Base-by-base conservation (phyloP, 129 eudicot genomes). In the Heracleum sosnowskyi region DNA sequence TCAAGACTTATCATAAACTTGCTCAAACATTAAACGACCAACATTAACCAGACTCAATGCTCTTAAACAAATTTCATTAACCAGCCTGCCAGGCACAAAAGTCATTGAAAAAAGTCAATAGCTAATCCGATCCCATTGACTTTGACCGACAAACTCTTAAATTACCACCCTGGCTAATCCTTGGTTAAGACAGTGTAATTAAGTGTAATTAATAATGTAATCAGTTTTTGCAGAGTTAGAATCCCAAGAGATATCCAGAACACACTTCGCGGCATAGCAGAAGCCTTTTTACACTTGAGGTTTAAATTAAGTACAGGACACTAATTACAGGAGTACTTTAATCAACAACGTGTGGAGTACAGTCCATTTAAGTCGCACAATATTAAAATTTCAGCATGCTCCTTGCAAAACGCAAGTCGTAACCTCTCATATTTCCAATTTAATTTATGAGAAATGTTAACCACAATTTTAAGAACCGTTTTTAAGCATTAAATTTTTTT, bases 131-230 rank as follows among this genome's bases (percentile, higher is more conserved):
- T 36, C 41, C 24, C 34, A n/a, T 31, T 47, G 78, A 74, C 42
- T 66, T 66, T 66, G 72, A 66, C 72, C 78, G 62, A 74, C 78
- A 74, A 74, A 66, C 64, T 31, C 64, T 74, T 46, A 26, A 74
- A 74, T 66, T 16, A 46, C 57, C 60, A 22, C 31, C 46, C 76
- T 73, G 76, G 22, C 11, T 70, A 73, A 73, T 73, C 47, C 35
- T 73, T 13, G 4, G 46, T 73, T 41, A 24, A 0, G 31, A 41
- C 76, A 73, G 35, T 11, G 22, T 40, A 42, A 40, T 73, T 41
- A 73, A 41, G 2, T 72, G 9, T 4, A 11, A 4, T 64, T 29
- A 11, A 40, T 6, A 7, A 0, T 0, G 18, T 41, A n/a, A 22
- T 41, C 24, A 60, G 3, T 2, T 2, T n/a, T 60, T n/a, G 66